A percentile compares a stretch with the other conserved stretches of the same genome.
These are phyloP conservation scores for Boletellus ananas DNA, from an alignment of 768 basidiomycete genomes.

Conservation along the genomic window DNA sequence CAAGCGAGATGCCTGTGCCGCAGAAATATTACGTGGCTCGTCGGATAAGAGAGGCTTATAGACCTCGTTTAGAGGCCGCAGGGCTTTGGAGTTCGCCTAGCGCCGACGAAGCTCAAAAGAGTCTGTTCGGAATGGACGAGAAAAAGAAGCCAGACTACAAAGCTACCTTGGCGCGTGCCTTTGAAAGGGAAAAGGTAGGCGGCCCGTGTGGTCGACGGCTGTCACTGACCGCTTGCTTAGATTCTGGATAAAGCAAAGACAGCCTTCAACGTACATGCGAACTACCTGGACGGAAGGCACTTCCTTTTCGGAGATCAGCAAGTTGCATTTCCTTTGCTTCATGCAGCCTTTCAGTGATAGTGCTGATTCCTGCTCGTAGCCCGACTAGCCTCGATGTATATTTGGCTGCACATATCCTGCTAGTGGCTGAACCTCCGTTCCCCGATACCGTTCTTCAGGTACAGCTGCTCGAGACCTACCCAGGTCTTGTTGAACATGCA, in stretches of 20 bases:
- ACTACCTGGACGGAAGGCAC: slow-evolving; percentile 45
- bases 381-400: slow-evolving; percentile 60
- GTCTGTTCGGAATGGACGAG: slow-evolving; percentile 32
- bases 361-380: slow-evolving; percentile 32
- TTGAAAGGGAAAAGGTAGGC: slow-evolving; percentile 58
- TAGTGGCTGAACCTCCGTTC: slow-evolving; percentile 55
- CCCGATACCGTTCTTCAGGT: slow-evolving; percentile 57
- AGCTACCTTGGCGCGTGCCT: slow-evolving; percentile 47
- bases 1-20: slow-evolving; percentile 56
- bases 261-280: slow-evolving; percentile 54
- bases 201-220: not conserved
- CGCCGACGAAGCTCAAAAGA: slow-evolving; percentile 38
- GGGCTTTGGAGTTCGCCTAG: slow-evolving; percentile 56
- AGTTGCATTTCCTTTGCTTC: slow-evolving; percentile 9
- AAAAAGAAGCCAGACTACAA: slow-evolving; percentile 35
- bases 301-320: slow-evolving; percentile 54
- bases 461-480: slow-evolving; percentile 53
- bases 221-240: slow-evolving; percentile 34
- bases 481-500: slow-evolving; percentile 56
- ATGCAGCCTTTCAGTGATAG: not conserved
- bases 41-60: slow-evolving; percentile 56
- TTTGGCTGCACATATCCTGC: slow-evolving; percentile 64
- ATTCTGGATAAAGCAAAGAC: slow-evolving; percentile 55
- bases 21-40: slow-evolving; percentile 71
- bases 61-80: slow-evolving; percentile 54